phyloP scores from a whole-genome alignment of 2,329 filamentous ascomycete genomes.

The Monilinia polystroma region DNA sequence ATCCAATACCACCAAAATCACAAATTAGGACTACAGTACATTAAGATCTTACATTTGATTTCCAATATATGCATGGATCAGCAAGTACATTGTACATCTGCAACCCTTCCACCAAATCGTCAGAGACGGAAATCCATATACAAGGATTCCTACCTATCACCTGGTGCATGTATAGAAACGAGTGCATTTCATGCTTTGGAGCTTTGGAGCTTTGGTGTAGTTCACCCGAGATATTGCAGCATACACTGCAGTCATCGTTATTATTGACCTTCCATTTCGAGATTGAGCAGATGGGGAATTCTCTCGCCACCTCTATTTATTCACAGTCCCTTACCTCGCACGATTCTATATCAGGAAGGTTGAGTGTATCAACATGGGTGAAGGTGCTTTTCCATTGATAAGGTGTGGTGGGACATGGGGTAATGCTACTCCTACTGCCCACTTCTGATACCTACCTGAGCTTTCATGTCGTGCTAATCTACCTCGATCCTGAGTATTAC shows the following conservation, averaged over 20 bases:
- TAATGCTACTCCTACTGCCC: background rate
- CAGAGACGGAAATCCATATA: background rate
- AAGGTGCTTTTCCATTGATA: constrained; percentile 6
- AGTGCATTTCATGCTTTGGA: background rate
- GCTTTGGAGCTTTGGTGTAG: background rate
- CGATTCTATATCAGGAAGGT: constrained; percentile 12
- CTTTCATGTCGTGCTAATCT: background rate
- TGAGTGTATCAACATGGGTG: background rate
- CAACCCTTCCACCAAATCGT: background rate
- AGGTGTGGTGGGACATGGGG: constrained; percentile 13
- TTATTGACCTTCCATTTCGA: constrained; percentile 13
- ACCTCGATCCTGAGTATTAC: background rate
- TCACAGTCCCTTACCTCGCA: constrained; percentile 9
- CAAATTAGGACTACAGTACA: background rate
- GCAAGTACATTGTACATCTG: too few relatives aligned
- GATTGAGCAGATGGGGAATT: constrained; percentile 3
- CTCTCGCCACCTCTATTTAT: constrained; percentile 5
- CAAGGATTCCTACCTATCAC: background rate
- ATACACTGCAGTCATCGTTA: background rate
- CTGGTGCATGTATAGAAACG: background rate
- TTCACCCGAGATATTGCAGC: background rate
- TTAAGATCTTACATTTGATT: too few relatives aligned
- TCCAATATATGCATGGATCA: too few relatives aligned
- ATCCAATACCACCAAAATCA: background rate
- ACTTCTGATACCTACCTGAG: background rate